Evolutionary conservation across 805 yeast species (phyloP).

Genomic region (Huiozyma naganishii): DNA sequence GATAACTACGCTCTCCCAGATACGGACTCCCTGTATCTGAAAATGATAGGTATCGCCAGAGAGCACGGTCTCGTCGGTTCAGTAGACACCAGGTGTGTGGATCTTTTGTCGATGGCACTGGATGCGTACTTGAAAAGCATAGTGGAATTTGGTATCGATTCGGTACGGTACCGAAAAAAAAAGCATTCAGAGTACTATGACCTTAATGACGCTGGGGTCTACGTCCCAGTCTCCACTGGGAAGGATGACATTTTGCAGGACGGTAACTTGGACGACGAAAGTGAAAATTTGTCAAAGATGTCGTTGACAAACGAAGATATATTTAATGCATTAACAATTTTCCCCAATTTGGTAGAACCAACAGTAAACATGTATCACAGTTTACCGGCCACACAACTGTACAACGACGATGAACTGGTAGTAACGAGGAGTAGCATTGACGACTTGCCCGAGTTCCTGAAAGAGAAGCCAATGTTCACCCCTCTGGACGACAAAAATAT

Average conservation of each 20-base stretch:
- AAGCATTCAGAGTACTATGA: conserved; percentile 31
- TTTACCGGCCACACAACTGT: conserved; percentile 37
- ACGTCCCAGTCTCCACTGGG: conserved; percentile 17
- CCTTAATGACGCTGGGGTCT: conserved; percentile 23
- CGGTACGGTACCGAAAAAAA: conserved; percentile 49
- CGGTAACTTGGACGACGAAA: conserved; percentile 6
- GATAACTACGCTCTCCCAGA: conserved; percentile 82
- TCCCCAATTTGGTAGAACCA: conserved; percentile 61
- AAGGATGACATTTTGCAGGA: not conserved
- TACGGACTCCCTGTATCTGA: conserved; percentile 48
- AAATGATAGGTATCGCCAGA: conserved; percentile 73
- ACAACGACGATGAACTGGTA: conserved; percentile 43
- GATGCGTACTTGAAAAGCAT: conserved; percentile 70
- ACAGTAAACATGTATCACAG: conserved; percentile 41
- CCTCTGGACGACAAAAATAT: conserved; percentile 31
- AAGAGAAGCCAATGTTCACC: conserved; percentile 25
- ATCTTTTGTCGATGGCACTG: conserved; percentile 65
- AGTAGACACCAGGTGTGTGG: conserved; percentile 68
- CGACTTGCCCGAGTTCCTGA: conserved; percentile 24
- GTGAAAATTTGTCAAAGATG: conserved; percentile 6
- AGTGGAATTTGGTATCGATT: conserved; percentile 64
- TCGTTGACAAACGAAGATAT: conserved; percentile 56
- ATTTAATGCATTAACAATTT: conserved; percentile 48
- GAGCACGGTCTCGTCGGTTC: conserved; percentile 84
- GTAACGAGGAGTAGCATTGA: conserved; percentile 25